These are phyloP conservation scores for Rubia yunnanensis DNA, from an alignment of 257 asterid species.

Conservation along the genomic window DNA sequence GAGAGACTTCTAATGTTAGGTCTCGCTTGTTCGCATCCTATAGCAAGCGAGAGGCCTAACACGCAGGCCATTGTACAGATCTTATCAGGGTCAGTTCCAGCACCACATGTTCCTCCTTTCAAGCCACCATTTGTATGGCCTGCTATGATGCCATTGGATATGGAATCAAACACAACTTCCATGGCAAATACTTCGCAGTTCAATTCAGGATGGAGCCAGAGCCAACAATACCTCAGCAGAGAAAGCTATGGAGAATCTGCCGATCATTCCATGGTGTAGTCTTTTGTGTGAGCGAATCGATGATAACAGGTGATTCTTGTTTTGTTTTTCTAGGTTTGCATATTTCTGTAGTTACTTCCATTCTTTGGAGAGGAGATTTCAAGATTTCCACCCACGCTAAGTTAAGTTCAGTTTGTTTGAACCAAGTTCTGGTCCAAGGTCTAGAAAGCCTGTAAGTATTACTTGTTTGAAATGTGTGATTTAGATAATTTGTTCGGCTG, in stretches of 20 bases:
- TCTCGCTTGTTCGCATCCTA: constrained; percentile 73
- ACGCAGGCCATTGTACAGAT: constrained; percentile 54
- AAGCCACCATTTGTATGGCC: constrained; percentile 93
- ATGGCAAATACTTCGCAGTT: constrained; percentile 30
- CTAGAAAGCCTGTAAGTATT: constrained; percentile 4
- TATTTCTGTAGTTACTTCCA: constrained; percentile 4
- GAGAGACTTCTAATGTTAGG: constrained; percentile 57
- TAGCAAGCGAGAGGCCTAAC: constrained; percentile 54
- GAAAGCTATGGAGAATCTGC: constrained; percentile 35
- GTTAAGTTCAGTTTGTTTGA: constrained; percentile 5
- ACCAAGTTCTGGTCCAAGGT: too few relatives aligned
- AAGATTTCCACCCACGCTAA: constrained; percentile 7
- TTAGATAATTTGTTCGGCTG: not conserved
- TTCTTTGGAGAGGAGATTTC: constrained; percentile 11
- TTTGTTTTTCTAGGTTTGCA: not conserved
- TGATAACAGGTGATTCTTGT: not conserved
- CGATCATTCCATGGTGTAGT: constrained; percentile 47
- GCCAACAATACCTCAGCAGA: constrained; percentile 41
- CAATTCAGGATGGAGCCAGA: constrained; percentile 58
- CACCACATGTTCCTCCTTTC: constrained; percentile 60
- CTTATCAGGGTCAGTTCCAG: constrained; percentile 45
- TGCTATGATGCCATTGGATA: constrained; percentile 24
- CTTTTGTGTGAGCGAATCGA: constrained; percentile 10
- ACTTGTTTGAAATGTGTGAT: not conserved
- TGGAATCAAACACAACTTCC: constrained; percentile 22